Base-by-base conservation (phyloP, 805 yeast genomes). In the Debaryomyces castellii region DNA sequence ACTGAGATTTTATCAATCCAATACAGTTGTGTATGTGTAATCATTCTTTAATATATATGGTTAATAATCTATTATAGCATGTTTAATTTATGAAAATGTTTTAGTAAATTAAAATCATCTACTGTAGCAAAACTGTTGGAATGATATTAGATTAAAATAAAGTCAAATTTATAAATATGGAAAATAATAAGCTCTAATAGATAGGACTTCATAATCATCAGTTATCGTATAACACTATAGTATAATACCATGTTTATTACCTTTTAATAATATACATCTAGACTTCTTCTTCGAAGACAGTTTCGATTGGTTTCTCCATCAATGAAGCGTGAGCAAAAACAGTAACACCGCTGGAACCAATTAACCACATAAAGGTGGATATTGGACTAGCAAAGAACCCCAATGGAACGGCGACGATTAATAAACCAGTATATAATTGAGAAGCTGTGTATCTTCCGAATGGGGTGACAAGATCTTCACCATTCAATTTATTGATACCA, bases 291-390 rank as follows among this genome's bases (percentile, higher is more conserved):
- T 90, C 94, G 62, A 92, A 94, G 16, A 92, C 91, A 32, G 92
- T 83, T 71, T 94, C 98, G 49, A 91, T 84, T 17, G 99, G 99
- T 70, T 92, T 94, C 62, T 94, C 98, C 80, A 94, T 76, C 51
- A 92, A 73, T 3, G 91, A 75, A 39, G 97, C 99, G 66, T 94
- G 99, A 3, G 89, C 78, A 39, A 90, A 70, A 34, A 92, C 87
- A 30, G 86, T 65, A 40, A 85, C 85, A 22, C 85, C 85, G 33
- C 94, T 84, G 12, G 96, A 87, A 55, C 96, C 94, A 55, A 87
- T 78, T 55, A 92, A 79, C 98, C 98, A 94, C 74, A 94, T 76
- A 65, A 94, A 65, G 4, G 97, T 87, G 43, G 92, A 80, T 51
- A 94, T 74, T 22, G 98, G 97, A 53, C 92, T 84, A 18, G 97